A percentile compares a stretch with the other conserved stretches of the same genome.
Evolutionary conservation across 805 yeast genomes (phyloP).

Genomic region (Teunomyces tritomae): DNA sequence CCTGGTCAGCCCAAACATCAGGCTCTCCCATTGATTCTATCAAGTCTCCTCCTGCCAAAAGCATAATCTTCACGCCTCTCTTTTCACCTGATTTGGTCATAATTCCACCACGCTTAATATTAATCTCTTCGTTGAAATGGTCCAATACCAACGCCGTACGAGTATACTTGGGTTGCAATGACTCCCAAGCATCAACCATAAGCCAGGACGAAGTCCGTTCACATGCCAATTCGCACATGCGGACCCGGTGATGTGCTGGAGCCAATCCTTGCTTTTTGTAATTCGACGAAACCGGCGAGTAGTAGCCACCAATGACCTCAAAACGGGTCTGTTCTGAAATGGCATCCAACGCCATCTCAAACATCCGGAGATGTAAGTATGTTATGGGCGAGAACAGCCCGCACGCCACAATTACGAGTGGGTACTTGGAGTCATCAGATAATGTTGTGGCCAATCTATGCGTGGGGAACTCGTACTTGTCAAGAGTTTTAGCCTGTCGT

Average conservation of each 20-base stretch:
- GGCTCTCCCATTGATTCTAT: conserved; percentile 99
- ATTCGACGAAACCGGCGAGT: conserved; percentile 91
- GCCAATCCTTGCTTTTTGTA: conserved; percentile 94
- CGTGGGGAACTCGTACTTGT: conserved; percentile 77
- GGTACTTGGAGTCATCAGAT: conserved; percentile 73
- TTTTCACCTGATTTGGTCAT: conserved; percentile 53
- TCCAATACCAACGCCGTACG: conserved; percentile 94
- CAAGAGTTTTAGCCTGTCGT: conserved; percentile 75
- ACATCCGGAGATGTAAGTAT: conserved; percentile 92
- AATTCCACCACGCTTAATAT: conserved; percentile 86
- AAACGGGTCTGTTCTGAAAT: conserved; percentile 88
- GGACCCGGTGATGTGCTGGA: conserved; percentile 80
- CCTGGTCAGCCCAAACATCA: conserved; percentile 97
- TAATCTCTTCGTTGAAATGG: conserved; percentile 94
- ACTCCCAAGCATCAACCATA: conserved; percentile 99
- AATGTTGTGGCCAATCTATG: conserved; percentile 75
- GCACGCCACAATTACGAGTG: conserved; percentile 93
- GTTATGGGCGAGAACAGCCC: conserved; percentile 97
- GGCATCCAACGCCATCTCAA: conserved; percentile 97
- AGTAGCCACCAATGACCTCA: conserved; percentile 95
- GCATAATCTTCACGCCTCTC: conserved; percentile 90
- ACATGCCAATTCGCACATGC: conserved; percentile 98
- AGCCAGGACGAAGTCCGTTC: conserved; percentile 96
- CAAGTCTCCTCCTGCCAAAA: conserved; percentile 95
- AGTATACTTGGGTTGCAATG: conserved; percentile 84